Base-by-base conservation (phyloP, 768 basidiomycete species). In the Leucogyrophana mollusca region DNA sequence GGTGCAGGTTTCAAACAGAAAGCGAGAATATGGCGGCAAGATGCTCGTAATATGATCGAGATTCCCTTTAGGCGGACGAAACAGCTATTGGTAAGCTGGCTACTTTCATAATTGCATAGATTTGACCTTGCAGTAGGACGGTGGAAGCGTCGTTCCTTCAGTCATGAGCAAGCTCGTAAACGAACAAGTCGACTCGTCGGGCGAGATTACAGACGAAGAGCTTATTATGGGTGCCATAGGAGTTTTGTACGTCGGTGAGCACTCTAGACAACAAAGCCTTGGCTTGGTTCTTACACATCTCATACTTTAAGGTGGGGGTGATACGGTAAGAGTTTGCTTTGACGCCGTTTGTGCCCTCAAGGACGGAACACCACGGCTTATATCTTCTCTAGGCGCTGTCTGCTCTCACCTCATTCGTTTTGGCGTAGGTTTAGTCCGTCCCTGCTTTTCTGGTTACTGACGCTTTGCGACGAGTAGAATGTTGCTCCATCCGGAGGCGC, bases 31-130 rank as follows among this genome's bases (percentile, higher is more conserved):
- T 64, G 65, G 53, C 36, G 37, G 3, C 18, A 22, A 2, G 3
- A 68, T 2, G 62, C 74, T 2, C 53, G 59, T 3, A 60, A 67
- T 7, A 71, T 77, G 61, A 60, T 74, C 4, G 66, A 72, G 17
- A 59, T 58, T 5, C 80, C 82, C 0, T 78, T 67, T 36, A 55
- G 64, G 6, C 74, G 65, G 40, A 73, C 73, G 4, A 67, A 70
- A 32, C 54, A 74, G 16, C 72, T 77, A 49, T 73, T 82, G 60
- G 80, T 80, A 52, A 21, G 62, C 47, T 13, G 0, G 0, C 16
- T n/a, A n/a, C 6, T 3, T n/a, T 32, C n/a, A n/a, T n/a, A n/a
- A n/a, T n/a, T n/a, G n/a, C n/a, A n/a, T n/a, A n/a, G n/a, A n/a
- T n/a, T n/a, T n/a, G n/a, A n/a, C n/a, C n/a, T n/a, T n/a, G n/a